These are phyloP conservation scores for Cordia subcordata DNA, from an alignment of 257 asterid genomes.

Conservation along the genomic window DNA sequence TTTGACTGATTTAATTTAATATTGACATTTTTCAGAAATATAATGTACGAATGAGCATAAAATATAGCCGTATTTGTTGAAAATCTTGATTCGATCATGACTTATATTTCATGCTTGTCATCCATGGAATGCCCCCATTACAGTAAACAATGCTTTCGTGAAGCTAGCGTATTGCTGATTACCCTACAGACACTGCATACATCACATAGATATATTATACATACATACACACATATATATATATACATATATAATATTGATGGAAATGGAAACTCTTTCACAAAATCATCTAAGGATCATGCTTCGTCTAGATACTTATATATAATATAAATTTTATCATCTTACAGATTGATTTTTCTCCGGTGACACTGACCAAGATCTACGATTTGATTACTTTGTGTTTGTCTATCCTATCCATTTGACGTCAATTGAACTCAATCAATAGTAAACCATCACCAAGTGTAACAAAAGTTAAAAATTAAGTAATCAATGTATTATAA, in stretches of 20 bases:
- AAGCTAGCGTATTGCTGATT: too few relatives aligned
- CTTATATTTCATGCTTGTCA: not conserved
- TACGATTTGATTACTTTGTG: not conserved
- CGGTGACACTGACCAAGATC: not conserved
- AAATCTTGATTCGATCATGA: constrained; percentile 4
- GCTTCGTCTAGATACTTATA: too few relatives aligned
- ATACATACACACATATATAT: too few relatives aligned
- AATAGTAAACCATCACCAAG: constrained; percentile 7
- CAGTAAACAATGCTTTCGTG: too few relatives aligned
- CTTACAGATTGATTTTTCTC: constrained; percentile 7
- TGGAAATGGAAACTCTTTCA: too few relatives aligned
- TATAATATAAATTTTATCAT: not conserved
- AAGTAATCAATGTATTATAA: constrained; percentile 1
- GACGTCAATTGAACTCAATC: constrained; percentile 6
- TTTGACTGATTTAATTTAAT: constrained; percentile 1
- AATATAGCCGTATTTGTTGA: constrained; percentile 9
- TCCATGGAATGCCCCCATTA: constrained; percentile 8
- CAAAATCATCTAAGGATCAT: too few relatives aligned
- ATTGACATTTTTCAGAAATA: too few relatives aligned
- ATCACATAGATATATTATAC: too few relatives aligned
- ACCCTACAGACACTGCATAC: too few relatives aligned
- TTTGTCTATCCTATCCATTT: not conserved
- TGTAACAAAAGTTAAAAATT: constrained; percentile 1
- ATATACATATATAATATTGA: too few relatives aligned
- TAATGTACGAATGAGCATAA: too few relatives aligned